A percentile compares a stretch with the other conserved stretches of the same genome.
phyloP scores from a whole-genome alignment of 768 basidiomycete species.

The Tephrocybe rancida region DNA sequence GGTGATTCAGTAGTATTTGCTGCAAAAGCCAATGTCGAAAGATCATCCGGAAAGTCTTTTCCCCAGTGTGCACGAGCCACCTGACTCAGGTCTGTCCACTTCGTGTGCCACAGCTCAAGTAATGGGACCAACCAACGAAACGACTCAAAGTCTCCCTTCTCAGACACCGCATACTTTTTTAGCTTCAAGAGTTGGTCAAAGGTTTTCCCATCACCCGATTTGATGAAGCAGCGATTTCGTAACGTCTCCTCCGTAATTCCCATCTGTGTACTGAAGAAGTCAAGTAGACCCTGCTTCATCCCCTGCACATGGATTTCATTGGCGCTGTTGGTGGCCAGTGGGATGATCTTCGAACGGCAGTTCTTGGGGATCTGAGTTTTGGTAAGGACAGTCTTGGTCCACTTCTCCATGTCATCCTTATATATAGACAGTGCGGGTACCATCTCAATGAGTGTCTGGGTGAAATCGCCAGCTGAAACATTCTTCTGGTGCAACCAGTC shows the following conservation, averaged over 20 bases:
- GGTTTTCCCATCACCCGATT: conserved; percentile 22
- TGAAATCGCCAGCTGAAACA: conserved; percentile 13
- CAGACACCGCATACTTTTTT: conserved; percentile 11
- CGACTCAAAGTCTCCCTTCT: conserved; percentile 19
- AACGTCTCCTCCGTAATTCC: conserved; percentile 15
- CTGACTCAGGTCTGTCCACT: conserved; percentile 32
- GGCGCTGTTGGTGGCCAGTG: conserved; percentile 10
- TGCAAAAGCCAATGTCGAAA: conserved; percentile 16
- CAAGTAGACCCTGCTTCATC: conserved; percentile 19
- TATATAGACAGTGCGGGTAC: conserved; percentile 16
- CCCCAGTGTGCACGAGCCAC: conserved; percentile 24
- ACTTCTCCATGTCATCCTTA: conserved; percentile 5
- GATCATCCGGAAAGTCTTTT: conserved; percentile 14
- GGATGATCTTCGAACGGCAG: conserved; percentile 12
- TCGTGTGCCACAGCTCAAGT: conserved; percentile 33
- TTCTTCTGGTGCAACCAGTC: conserved; percentile 17
- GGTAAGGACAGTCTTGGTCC: not conserved
- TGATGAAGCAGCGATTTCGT: conserved; percentile 8
- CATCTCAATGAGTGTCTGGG: conserved; percentile 11
- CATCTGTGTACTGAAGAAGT: conserved; percentile 16
- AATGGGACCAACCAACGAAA: conserved; percentile 23
- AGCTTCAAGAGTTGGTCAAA: conserved; percentile 8
- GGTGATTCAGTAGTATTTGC: conserved; percentile 19
- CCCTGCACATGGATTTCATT: conserved; percentile 8
- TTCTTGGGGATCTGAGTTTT: conserved; percentile 15